Evolutionary conservation across 202 grass and related monocot genomes (phyloP), one percentile per base, ranked within the genome.

Genomic region (Brachypodium distachyon): DNA sequence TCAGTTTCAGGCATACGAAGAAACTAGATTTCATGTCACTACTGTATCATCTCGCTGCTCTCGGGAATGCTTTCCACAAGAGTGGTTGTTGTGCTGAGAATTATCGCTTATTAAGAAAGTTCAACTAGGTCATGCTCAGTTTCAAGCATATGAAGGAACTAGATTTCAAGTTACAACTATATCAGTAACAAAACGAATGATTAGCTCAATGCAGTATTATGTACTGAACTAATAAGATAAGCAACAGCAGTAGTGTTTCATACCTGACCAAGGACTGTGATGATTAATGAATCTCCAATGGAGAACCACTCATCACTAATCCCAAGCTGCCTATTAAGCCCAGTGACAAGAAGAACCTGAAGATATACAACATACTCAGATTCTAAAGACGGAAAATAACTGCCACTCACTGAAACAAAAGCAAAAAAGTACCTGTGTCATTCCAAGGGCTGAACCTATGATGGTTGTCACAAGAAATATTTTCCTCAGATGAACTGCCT

Each of bases 251-350:
- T 67, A 59, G 19, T 71, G 36, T 50, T 80, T 57, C 74, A 21
- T 74, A 93, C 96, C 89, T 99, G 96, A 76, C 96, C 72, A 75
- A 99, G 96, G 55, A 99, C 96, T 51, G 96, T 99, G 76, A 99
- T 96, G 72, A 99, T 92, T 83, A 99, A 86, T 22, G 92, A 99
- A 79, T 99, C 92, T 44, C 92, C 96, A 90, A 96, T 91, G 51
- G 89, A 88, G 84, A 99, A 99, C 96, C 96, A 93, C 74, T 99
- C 92, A 56, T 99, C 92, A 69, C 83, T 99, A 27, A 96, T 89
- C 73, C 92, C 96, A 51, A 99, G 77, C 70, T 93, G 85, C 52
- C 77, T 86, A 83, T 99, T 99, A 75, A 96, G 74, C 65, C 89
- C 89, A 28, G 85, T 95, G 67, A 99, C 92, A 80, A 99, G 92